Conservation (phyloP, 352 stramenopile species). For the Phytophthora sansomeana region DNA sequence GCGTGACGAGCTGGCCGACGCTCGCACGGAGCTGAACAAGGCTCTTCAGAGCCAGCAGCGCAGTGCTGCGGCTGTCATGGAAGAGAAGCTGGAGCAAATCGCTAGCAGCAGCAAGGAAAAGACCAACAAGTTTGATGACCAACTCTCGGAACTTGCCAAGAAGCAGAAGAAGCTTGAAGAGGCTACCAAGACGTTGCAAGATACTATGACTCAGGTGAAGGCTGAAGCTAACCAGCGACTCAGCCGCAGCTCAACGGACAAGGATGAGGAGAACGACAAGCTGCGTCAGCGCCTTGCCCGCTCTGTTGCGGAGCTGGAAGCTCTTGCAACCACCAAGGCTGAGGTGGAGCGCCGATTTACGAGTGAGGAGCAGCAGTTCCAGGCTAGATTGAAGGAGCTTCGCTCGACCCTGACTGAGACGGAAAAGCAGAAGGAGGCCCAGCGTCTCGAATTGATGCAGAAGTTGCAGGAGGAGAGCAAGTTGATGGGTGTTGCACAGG, state of each 20-base stretch:
- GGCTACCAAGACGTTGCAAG: conserved; percentile 46
- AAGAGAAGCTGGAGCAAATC: conserved; percentile 67
- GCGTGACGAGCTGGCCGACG: conserved; percentile 62
- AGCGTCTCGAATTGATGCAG: conserved; percentile 64
- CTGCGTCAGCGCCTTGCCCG: conserved; percentile 62
- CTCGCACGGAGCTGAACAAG: conserved; percentile 65
- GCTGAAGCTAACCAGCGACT: conserved; percentile 44
- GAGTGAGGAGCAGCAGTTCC: conserved; percentile 58
- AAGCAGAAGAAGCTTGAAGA: conserved; percentile 74
- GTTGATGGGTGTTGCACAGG: conserved; percentile 69
- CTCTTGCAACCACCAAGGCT: conserved; percentile 45
- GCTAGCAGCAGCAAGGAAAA: conserved; percentile 52
- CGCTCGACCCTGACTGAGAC: conserved; percentile 48
- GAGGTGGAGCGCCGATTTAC: conserved; percentile 59
- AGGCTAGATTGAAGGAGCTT: conserved; percentile 58
- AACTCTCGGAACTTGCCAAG: conserved; percentile 55
- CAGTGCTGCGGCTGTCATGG: conserved; percentile 49
- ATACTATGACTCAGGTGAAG: conserved; percentile 52
- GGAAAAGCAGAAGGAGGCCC: conserved; percentile 56
- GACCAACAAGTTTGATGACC: conserved; percentile 58
- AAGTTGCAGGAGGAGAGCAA: conserved; percentile 68
- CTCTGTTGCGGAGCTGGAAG: conserved; percentile 58
- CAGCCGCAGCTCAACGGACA: conserved; percentile 29
- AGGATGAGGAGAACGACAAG: conserved; percentile 44
- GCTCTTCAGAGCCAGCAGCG: conserved; percentile 60